A percentile compares a stretch with the other conserved stretches of the same genome.
phyloP scores from a whole-genome alignment of 2,329 filamentous ascomycete genomes.

The Endocalyx cinctus region DNA sequence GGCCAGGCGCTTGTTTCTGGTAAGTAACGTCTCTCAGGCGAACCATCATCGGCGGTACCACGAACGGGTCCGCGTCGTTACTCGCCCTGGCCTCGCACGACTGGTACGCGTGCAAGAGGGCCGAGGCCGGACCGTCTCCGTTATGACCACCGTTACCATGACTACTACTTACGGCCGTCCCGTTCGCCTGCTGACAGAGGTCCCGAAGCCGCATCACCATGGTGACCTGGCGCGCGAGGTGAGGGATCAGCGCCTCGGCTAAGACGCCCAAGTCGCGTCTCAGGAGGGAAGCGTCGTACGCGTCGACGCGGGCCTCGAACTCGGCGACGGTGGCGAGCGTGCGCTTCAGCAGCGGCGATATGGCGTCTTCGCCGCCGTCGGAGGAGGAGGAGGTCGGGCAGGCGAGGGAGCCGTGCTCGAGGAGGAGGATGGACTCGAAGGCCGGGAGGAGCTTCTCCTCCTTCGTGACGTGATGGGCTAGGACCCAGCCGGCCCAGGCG shows the following conservation, averaged over 20 bases:
- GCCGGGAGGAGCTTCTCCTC: conserved; percentile 26
- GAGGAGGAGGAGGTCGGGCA: neutral
- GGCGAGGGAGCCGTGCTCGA: conserved; percentile 13
- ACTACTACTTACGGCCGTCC: neutral
- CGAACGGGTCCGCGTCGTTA: conserved; percentile 14
- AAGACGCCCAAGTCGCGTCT: neutral
- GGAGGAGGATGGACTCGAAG: conserved; percentile 20
- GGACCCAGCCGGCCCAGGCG: conserved; percentile 24
- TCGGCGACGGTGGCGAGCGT: conserved; percentile 4
- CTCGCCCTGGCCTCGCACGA: conserved; percentile 10
- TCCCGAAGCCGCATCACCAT: neutral
- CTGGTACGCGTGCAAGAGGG: conserved; percentile 16
- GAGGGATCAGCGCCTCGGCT: too few relatives aligned
- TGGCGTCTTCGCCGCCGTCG: conserved; percentile 2
- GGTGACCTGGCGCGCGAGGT: neutral
- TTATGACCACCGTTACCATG: conserved; percentile 3
- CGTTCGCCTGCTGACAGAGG: too few relatives aligned
- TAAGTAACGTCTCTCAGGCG: conserved; percentile 20
- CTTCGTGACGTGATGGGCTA: conserved; percentile 27
- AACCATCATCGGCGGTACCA: conserved; percentile 22
- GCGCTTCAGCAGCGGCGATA: conserved; percentile 5
- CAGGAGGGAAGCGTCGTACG: conserved; percentile 9
- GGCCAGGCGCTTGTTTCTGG: conserved; percentile 1
- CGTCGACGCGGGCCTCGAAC: conserved; percentile 5
- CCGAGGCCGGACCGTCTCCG: conserved; percentile 5